Conservation (phyloP, 257 asterid species). For the Solanum clarkiae region DNA sequence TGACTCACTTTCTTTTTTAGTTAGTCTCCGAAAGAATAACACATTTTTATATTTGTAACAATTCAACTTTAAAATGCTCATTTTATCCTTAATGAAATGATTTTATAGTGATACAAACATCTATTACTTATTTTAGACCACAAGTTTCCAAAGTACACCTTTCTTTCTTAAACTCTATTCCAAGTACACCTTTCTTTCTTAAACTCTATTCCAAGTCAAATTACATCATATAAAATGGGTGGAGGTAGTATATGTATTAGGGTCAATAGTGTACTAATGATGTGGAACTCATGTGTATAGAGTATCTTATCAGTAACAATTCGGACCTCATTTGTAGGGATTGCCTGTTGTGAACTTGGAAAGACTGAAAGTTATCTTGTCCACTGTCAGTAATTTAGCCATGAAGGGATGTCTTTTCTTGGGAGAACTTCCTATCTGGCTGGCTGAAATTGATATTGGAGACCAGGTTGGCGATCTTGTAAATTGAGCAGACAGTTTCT, state of each 20-base stretch:
- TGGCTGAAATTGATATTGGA: constrained; percentile 36
- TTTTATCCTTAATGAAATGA: background rate
- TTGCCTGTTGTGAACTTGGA: constrained; percentile 43
- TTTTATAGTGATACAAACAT: background rate
- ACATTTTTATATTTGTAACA: background rate
- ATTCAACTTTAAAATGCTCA: background rate
- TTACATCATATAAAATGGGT: background rate
- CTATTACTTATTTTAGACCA: background rate
- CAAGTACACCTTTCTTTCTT: background rate
- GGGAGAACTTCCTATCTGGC: constrained; percentile 64
- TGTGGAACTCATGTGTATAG: background rate
- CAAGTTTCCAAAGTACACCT: background rate
- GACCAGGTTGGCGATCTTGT: constrained; percentile 25
- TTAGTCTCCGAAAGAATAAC: background rate
- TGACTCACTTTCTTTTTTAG: background rate
- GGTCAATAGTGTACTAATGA: background rate
- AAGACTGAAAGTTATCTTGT: constrained; percentile 38
- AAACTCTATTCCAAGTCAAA: background rate
- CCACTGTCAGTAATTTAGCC: constrained; percentile 36
- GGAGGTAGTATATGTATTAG: background rate
- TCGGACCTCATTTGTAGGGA: constrained; percentile 34
- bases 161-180: background rate
- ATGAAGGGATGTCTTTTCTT: constrained; percentile 51
- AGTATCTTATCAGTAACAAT: background rate
- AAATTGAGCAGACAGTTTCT: background rate